Conservation (phyloP, 1,284 basidiomycete species). For the Xerocomus cyaneibrunnescens region DNA sequence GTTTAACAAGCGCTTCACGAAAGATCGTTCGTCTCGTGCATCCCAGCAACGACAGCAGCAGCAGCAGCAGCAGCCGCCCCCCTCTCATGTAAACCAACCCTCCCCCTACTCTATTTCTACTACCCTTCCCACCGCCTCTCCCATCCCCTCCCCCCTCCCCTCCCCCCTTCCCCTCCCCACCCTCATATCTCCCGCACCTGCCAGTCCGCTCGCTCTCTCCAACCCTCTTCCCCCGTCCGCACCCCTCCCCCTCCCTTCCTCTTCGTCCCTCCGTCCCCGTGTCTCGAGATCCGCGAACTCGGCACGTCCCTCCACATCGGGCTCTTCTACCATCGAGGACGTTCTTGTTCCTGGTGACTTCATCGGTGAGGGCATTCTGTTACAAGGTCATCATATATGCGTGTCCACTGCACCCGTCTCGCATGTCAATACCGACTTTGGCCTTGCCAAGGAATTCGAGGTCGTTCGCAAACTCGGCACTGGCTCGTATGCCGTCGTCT, state of each 20-base stretch:
- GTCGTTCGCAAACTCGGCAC: constrained; percentile 84
- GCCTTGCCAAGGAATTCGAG: constrained; percentile 69
- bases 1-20: constrained; percentile 42
- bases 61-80: constrained; percentile 34
- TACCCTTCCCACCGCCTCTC: constrained; percentile 33
- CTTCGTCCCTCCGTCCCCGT: constrained; percentile 33
- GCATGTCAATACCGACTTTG: constrained; percentile 38
- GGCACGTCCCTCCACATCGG: constrained; percentile 37
- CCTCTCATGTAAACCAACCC: constrained; percentile 13
- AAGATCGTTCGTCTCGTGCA: constrained; percentile 37
- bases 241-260: constrained; percentile 31
- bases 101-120: constrained; percentile 16
- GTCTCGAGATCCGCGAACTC: constrained; percentile 24
- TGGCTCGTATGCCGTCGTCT: constrained; percentile 92
- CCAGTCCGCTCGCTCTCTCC: constrained; percentile 29
- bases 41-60: constrained; percentile 44
- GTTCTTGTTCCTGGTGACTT: constrained; percentile 68
- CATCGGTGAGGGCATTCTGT: constrained; percentile 60
- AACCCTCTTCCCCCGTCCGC: constrained; percentile 22
- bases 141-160: constrained; percentile 29
- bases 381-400: constrained; percentile 64
- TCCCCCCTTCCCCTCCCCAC: constrained; percentile 28
- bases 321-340: constrained; percentile 56
- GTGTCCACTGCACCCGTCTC: constrained; percentile 43
- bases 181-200: constrained; percentile 28